Conservation (phyloP, 176 grass and related monocot species). For the Pontederia crassipes region DNA sequence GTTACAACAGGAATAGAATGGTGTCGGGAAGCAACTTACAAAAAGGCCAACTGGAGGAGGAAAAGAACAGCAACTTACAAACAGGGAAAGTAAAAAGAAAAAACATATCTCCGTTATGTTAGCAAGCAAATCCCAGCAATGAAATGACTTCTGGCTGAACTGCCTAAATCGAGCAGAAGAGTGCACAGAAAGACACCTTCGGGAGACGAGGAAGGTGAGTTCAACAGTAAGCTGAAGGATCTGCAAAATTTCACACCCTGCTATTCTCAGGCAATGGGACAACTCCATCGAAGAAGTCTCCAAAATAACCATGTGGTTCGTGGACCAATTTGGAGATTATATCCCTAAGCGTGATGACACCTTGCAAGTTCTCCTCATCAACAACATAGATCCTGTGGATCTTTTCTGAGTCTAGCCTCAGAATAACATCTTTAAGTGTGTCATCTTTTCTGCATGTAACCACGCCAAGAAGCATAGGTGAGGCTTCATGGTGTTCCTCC, state of each 20-base stretch:
- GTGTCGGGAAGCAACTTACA: no score
- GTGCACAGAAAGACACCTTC: no score
- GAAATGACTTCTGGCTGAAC: no score
- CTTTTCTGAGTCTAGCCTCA: slow-evolving; percentile 66
- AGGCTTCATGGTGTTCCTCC: slow-evolving; percentile 52
- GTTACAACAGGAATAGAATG: no score
- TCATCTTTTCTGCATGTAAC: slow-evolving; percentile 54
- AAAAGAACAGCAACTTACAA: no score
- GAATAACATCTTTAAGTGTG: slow-evolving; percentile 67
- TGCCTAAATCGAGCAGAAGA: no score
- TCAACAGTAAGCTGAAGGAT: no score
- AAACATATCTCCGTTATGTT: no score
- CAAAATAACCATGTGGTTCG: slow-evolving; percentile 81
- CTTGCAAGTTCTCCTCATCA: slow-evolving; percentile 43
- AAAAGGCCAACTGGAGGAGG: no score
- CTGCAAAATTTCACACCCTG: slow-evolving; percentile 37
- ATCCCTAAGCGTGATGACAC: slow-evolving; percentile 84
- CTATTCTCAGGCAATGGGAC: slow-evolving; percentile 69
- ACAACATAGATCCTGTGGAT: slow-evolving; percentile 79
- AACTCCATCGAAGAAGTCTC: slow-evolving; percentile 91
- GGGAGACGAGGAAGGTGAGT: no score
- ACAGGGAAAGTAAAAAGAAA: no score
- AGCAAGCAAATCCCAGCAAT: no score
- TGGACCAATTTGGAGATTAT: slow-evolving; percentile 97
- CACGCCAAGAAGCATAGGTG: slow-evolving; percentile 43